Evolutionary conservation across 306 rosid genomes (phyloP).

Genomic region (Castanopsis chinensis): DNA sequence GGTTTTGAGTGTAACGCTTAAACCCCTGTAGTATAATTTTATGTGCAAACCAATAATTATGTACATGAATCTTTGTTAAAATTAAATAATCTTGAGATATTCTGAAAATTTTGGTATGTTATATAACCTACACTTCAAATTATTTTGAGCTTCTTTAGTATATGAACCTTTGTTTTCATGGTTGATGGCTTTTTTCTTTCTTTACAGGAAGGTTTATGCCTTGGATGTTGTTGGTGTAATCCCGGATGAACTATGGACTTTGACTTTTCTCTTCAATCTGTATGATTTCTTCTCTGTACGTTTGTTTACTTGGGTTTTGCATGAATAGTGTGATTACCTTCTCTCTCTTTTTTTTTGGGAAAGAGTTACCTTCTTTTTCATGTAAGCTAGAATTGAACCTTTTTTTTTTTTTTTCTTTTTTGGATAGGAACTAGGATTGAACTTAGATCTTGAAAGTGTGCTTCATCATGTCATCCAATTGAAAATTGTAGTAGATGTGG

Average conservation of each 20-base stretch:
- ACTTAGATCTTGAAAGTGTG: not conserved
- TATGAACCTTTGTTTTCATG: not conserved
- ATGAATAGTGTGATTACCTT: not conserved
- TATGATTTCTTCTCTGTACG: not conserved
- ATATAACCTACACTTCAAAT: not conserved
- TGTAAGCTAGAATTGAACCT: too few species aligned
- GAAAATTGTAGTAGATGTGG: not conserved
- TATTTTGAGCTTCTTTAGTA: not conserved
- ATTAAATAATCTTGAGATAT: too few species aligned
- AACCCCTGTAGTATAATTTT: too few species aligned
- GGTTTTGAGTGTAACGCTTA: too few species aligned
- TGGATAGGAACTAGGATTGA: not conserved
- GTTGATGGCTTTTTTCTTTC: not conserved
- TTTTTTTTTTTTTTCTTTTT: too few species aligned
- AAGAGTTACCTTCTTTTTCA: too few species aligned
- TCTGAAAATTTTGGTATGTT: too few species aligned
- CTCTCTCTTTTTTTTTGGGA: not conserved
- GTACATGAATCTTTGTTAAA: too few species aligned
- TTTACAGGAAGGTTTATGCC: not conserved
- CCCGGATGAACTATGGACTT: too few species aligned
- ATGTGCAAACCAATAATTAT: too few species aligned
- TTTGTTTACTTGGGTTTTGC: not conserved
- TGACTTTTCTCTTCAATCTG: too few species aligned
- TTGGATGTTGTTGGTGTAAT: too few species aligned
- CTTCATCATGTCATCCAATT: not conserved